Conservation (phyloP, 352 stramenopile species). For the Phytophthora boehmeriae region DNA sequence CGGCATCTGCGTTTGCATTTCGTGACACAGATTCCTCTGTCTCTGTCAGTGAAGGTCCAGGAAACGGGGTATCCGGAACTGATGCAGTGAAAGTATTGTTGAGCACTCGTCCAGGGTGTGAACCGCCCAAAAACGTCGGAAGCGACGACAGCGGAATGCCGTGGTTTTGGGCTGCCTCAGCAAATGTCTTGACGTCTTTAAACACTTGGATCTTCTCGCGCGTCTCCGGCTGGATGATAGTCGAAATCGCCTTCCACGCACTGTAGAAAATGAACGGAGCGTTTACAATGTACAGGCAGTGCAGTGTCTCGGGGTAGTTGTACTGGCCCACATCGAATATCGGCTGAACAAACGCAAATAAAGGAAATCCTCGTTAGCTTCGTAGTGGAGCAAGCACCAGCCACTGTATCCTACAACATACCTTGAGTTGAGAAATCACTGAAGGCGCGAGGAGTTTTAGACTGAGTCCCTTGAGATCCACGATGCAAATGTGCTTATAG, state of each 20-base stretch:
- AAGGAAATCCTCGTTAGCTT: not conserved
- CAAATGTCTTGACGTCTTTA: conserved; percentile 66
- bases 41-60: conserved; percentile 23
- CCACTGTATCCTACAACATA: conserved; percentile 21
- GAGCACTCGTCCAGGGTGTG: conserved; percentile 56
- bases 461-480: conserved; percentile 74
- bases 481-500: conserved; percentile 87
- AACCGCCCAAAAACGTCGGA: conserved; percentile 63
- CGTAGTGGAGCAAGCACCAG: not conserved
- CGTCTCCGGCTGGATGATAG: conserved; percentile 75
- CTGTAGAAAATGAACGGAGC: conserved; percentile 83
- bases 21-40: conserved; percentile 10
- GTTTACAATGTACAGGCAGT: conserved; percentile 82
- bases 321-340: conserved; percentile 82
- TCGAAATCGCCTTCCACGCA: conserved; percentile 81
- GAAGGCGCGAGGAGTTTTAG: conserved; percentile 68
- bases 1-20: conserved; percentile 17
- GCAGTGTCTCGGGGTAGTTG: conserved; percentile 85
- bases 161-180: conserved; percentile 61
- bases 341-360: conserved; percentile 37
- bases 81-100: conserved; percentile 77
- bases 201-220: conserved; percentile 87
- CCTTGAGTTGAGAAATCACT: conserved; percentile 70
- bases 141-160: conserved; percentile 66
- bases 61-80: conserved; percentile 55